A percentile compares a stretch with the other conserved stretches of the same genome.
These are phyloP conservation scores for Ogataea pignaliae DNA, from an alignment of 805 yeast species.

Conservation along the genomic window DNA sequence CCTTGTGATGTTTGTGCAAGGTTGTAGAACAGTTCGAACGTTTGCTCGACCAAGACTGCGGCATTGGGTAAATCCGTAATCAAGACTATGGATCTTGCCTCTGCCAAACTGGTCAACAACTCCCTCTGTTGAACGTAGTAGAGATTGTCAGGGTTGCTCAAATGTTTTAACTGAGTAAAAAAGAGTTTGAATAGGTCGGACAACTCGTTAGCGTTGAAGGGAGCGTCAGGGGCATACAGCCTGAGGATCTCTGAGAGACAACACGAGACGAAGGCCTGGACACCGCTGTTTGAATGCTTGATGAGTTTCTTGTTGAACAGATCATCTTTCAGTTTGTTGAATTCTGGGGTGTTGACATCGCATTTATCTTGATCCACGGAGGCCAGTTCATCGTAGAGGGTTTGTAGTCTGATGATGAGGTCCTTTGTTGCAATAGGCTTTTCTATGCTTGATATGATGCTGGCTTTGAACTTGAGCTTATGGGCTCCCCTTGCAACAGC, in stretches of 20 bases:
- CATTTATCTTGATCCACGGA: constrained; percentile 56
- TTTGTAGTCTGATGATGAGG: constrained; percentile 50
- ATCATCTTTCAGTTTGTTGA: constrained; percentile 41
- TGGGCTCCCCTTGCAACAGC: constrained; percentile 15
- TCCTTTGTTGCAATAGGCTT: constrained; percentile 60
- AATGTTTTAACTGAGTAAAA: constrained; percentile 53
- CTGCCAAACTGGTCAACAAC: constrained; percentile 63
- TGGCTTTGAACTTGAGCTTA: constrained; percentile 11
- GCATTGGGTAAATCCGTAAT: constrained; percentile 71
- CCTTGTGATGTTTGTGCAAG: constrained; percentile 32
- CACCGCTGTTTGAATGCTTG: constrained; percentile 58
- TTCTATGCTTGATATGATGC: constrained; percentile 50
- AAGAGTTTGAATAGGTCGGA: constrained; percentile 63
- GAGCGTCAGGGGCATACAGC: constrained; percentile 86
- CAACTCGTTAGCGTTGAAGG: constrained; percentile 63
- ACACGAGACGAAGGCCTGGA: constrained; percentile 67
- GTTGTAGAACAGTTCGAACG: constrained; percentile 63
- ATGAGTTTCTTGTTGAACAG: constrained; percentile 56
- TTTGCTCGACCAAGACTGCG: constrained; percentile 43
- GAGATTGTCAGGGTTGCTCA: constrained; percentile 49
- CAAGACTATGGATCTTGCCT: constrained; percentile 68
- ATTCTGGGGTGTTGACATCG: constrained; percentile 36
- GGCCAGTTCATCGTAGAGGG: constrained; percentile 60
- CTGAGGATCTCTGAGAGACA: constrained; percentile 73
- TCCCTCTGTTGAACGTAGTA: constrained; percentile 61